Conservation (phyloP, 257 asterid species). For the Perilla frutescens region DNA sequence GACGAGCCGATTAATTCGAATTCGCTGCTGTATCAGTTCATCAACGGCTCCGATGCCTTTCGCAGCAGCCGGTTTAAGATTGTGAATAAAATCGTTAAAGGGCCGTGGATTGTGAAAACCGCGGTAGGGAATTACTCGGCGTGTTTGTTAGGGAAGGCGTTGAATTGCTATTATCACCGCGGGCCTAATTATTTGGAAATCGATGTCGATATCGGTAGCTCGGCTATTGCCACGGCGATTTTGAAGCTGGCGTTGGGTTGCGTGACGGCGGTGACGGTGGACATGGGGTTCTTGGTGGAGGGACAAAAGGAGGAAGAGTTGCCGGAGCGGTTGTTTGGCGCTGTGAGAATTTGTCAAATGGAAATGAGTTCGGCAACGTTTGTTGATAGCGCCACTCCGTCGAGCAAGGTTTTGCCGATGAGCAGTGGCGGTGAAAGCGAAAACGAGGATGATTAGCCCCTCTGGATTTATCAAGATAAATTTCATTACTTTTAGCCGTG, state of each 20-base stretch:
- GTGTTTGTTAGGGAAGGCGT: constrained; percentile 81
- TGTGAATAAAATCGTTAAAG: constrained; percentile 83
- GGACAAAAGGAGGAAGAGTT: constrained; percentile 71
- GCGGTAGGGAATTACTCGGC: constrained; percentile 93
- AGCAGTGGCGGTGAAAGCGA: constrained; percentile 59
- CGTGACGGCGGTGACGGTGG: constrained; percentile 82
- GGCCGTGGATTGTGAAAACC: constrained; percentile 93
- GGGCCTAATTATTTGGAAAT: constrained; percentile 84
- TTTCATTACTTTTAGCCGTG: constrained; percentile 27
- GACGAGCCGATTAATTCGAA: constrained; percentile 61
- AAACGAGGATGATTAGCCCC: constrained; percentile 43
- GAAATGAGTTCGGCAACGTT: constrained; percentile 81
- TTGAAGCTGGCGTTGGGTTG: constrained; percentile 84
- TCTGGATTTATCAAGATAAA: background rate
- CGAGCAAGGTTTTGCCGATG: constrained; percentile 61
- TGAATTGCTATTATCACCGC: constrained; percentile 69
- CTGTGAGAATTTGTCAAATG: constrained; percentile 88
- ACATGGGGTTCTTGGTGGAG: constrained; percentile 95
- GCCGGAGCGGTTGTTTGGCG: constrained; percentile 86
- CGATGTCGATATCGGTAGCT: constrained; percentile 91
- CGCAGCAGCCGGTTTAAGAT: constrained; percentile 83
- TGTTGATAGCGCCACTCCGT: constrained; percentile 55
- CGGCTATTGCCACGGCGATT: constrained; percentile 85
- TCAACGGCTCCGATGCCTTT: constrained; percentile 70
- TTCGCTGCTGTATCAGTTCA: constrained; percentile 66